Percentiles rank a stretch among this genome's conserved stretches.
phyloP scores from a whole-genome alignment of 257 asterid genomes.

The Paraleonurus japonicus region DNA sequence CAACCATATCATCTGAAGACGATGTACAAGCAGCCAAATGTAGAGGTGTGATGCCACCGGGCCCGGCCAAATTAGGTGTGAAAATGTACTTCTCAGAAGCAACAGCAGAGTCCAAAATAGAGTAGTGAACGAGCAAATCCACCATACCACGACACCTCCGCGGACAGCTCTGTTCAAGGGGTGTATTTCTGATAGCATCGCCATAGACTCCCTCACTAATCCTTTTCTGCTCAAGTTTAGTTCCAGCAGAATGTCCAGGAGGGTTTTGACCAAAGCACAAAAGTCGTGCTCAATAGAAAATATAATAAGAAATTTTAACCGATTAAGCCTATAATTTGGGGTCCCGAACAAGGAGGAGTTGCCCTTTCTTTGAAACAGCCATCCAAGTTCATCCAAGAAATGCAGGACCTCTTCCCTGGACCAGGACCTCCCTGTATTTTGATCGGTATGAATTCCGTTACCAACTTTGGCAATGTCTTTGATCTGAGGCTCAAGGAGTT shows the following conservation, averaged over 20 bases:
- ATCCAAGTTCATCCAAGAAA: conserved; percentile 87
- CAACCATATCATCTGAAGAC: conserved; percentile 57
- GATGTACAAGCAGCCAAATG: conserved; percentile 75
- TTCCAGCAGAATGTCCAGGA: conserved; percentile 66
- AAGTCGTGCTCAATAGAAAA: conserved; percentile 80
- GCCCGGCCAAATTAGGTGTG: conserved; percentile 63
- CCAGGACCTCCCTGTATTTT: conserved; percentile 38
- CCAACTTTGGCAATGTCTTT: conserved; percentile 30
- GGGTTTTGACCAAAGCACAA: conserved; percentile 63
- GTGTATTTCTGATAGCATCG: conserved; percentile 69
- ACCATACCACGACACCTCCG: conserved; percentile 63
- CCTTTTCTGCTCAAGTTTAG: conserved; percentile 51
- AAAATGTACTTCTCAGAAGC: conserved; percentile 50
- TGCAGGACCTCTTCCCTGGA: conserved; percentile 55
- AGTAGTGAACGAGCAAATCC: conserved; percentile 50
- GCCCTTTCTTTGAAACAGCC: conserved; percentile 84
- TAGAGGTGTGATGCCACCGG: conserved; percentile 84
- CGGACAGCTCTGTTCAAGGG: conserved; percentile 80
- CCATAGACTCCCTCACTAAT: conserved; percentile 49
- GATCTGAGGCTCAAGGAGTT: conserved; percentile 64
- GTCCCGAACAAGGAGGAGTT: conserved; percentile 42
- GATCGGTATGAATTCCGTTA: conserved; percentile 28
- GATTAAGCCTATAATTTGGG: conserved; percentile 51
- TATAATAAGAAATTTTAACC: conserved; percentile 64
- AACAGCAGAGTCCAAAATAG: conserved; percentile 35